Conservation (phyloP, 371 early-diverging fungal species). For the Synchytrium microbalum region DNA sequence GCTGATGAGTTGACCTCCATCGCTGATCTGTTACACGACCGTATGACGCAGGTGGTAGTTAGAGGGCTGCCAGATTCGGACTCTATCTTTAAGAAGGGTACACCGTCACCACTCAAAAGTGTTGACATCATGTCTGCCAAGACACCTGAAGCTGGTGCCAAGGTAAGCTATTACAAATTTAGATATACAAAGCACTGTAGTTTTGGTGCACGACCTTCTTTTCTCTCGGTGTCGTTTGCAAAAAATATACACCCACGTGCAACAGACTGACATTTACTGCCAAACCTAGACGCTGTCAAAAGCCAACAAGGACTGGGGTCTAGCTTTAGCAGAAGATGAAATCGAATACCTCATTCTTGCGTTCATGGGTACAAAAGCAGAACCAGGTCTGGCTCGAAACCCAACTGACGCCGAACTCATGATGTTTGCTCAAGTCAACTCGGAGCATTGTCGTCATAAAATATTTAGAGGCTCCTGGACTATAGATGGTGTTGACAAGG, state of each 20-base stretch:
- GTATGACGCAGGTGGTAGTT: conserved; percentile 83
- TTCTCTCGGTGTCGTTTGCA: too few relatives aligned
- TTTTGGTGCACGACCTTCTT: too few relatives aligned
- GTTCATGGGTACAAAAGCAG: conserved; percentile 45
- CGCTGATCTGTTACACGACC: conserved; percentile 64
- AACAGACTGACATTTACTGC: conserved; percentile 23
- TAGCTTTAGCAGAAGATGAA: conserved; percentile 90
- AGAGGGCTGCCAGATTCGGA: conserved; percentile 44
- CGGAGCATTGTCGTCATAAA: conserved; percentile 98
- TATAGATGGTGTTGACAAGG: conserved; percentile 72
- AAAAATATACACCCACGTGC: background rate
- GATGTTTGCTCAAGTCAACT: conserved; percentile 99
- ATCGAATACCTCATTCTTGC: conserved; percentile 87
- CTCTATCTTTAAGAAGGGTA: conserved; percentile 65
- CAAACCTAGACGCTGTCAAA: conserved; percentile 55
- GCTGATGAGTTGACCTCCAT: conserved; percentile 25
- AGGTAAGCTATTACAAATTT: too few relatives aligned
- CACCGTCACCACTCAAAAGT: conserved; percentile 66
- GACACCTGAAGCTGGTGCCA: conserved; percentile 26
- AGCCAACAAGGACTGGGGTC: conserved; percentile 82
- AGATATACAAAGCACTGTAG: too few relatives aligned
- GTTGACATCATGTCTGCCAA: conserved; percentile 41
- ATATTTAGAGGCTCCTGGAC: conserved; percentile 95
- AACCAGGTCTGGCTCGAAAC: conserved; percentile 52
- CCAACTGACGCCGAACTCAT: conserved; percentile 97